Evolutionary conservation across 1,284 basidiomycete species (phyloP).

Genomic region (Meripilus lineatus): DNA sequence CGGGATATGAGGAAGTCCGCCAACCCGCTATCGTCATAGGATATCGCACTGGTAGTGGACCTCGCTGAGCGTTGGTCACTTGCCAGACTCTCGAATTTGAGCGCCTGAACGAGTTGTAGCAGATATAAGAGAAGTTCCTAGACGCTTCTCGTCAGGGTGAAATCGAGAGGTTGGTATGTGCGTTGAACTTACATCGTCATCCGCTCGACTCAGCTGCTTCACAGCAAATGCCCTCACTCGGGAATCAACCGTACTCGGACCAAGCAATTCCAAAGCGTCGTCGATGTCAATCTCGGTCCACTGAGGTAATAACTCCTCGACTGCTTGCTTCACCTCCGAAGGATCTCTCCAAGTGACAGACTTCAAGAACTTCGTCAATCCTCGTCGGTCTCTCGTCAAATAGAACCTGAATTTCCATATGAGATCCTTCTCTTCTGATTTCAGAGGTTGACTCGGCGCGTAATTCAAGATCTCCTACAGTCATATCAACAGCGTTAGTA

Average conservation of each 20-base stretch:
- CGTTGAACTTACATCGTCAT: constrained; percentile 75
- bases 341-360: constrained; percentile 97
- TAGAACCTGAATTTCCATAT: constrained; percentile 99
- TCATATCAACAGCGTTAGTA: background rate
- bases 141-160: background rate
- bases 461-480: constrained; percentile 84
- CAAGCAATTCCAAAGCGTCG: constrained; percentile 93
- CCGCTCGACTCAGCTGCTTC: constrained; percentile 83
- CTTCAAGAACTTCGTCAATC: constrained; percentile 96
- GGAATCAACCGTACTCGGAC: constrained; percentile 87
- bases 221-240: constrained; percentile 94
- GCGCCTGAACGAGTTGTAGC: constrained; percentile 93
- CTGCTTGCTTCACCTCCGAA: constrained; percentile 95
- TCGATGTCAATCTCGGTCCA: constrained; percentile 98
- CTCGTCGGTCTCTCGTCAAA: constrained; percentile 83
- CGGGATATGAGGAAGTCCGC: constrained; percentile 89
- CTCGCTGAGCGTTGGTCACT: constrained; percentile 66
- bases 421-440: constrained; percentile 90
- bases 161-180: background rate
- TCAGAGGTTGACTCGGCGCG: constrained; percentile 85
- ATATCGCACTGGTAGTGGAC: constrained; percentile 64
- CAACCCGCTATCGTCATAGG: constrained; percentile 80
- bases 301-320: constrained; percentile 91
- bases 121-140: constrained; percentile 93
- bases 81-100: constrained; percentile 87